Percentiles rank a stretch among this genome's conserved stretches.
Conservation (phyloP, 2,329 filamentous ascomycete genomes). For the Balansia obtecta region DNA sequence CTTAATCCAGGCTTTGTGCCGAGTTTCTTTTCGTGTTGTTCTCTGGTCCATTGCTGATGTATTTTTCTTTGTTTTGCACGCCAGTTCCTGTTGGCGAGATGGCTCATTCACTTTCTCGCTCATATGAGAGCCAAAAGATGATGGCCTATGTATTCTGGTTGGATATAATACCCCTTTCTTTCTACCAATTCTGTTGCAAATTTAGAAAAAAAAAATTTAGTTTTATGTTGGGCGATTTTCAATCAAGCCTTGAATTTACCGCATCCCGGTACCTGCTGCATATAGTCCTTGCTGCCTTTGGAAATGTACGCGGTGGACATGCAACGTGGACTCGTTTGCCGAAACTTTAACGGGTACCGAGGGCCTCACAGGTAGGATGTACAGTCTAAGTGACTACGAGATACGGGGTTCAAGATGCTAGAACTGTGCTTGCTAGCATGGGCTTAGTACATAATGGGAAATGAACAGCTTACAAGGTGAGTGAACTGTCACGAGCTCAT, state of each 20-base stretch:
- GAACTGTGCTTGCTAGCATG: no score
- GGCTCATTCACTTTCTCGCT: neutral
- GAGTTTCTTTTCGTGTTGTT: neutral
- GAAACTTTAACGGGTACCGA: no score
- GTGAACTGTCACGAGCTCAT: no score
- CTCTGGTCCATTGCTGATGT: neutral
- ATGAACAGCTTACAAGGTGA: no score
- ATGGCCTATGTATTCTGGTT: neutral
- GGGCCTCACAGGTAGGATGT: no score
- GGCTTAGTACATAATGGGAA: no score
- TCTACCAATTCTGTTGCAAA: neutral
- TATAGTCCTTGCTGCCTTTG: no score
- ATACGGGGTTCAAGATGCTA: no score
- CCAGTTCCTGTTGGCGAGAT: neutral
- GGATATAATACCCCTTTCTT: conserved; percentile 5
- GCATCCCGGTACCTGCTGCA: no score
- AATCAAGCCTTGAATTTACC: neutral
- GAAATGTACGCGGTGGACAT: no score
- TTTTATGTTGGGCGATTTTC: neutral
- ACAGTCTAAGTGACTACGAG: no score
- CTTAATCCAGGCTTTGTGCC: neutral
- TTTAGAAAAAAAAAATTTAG: neutral
- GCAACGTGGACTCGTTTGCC: no score
- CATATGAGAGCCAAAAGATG: neutral
- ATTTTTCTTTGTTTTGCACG: neutral